Percentiles rank a stretch among this genome's conserved stretches.
These are phyloP conservation scores for Apiospora saccharicola DNA, from an alignment of 2,329 filamentous ascomycete species.

Conservation along the genomic window DNA sequence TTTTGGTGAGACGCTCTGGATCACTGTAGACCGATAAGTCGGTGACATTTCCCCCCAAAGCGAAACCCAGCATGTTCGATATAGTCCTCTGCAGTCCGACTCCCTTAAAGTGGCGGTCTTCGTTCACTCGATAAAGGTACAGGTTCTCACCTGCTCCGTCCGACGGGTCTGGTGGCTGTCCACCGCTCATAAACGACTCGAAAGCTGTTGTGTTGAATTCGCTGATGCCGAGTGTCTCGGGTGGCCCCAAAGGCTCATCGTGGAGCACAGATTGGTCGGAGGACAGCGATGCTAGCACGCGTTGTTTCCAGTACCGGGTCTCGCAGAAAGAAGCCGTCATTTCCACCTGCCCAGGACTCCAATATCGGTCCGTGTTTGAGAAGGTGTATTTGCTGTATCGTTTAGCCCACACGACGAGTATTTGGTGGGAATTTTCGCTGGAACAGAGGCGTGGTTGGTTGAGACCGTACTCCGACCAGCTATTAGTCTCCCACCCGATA, in stretches of 20 bases:
- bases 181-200: not conserved
- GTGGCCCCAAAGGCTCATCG: not conserved
- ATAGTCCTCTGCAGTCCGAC: not conserved
- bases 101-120: not conserved
- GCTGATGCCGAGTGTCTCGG: not conserved
- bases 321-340: not conserved
- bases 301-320: not conserved
- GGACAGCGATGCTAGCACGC: not conserved
- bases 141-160: not conserved
- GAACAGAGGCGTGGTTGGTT: not conserved
- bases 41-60: not conserved
- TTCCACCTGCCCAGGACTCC: not conserved
- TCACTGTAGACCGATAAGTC: not conserved
- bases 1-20: not conserved
- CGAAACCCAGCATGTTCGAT: not conserved
- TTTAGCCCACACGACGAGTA: not conserved
- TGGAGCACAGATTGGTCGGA: slow-evolving; percentile 3
- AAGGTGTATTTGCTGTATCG: not conserved
- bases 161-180: not conserved
- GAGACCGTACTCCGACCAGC: not conserved
- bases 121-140: not conserved
- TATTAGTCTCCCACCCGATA: not conserved
- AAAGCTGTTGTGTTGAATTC: not conserved
- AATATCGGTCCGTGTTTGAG: not conserved
- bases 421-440: not conserved